Evolutionary conservation across 2,329 filamentous ascomycete genomes (phyloP).

Genomic region (Cordyceps pruinosa): DNA sequence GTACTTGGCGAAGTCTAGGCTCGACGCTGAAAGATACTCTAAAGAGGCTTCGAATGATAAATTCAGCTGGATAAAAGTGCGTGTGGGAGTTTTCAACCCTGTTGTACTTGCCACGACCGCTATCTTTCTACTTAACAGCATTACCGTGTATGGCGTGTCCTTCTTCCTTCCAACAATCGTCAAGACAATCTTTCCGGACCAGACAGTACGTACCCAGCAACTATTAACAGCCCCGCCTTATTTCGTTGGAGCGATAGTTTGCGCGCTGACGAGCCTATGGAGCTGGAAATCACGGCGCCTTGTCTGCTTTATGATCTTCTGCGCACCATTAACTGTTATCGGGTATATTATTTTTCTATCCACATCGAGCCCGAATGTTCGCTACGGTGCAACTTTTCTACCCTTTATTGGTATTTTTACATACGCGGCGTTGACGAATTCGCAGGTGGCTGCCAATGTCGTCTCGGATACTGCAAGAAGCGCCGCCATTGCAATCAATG

Average conservation of each 20-base stretch:
- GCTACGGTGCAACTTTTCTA: conserved; percentile 66
- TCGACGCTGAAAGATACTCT: no score
- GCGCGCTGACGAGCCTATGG: conserved; percentile 52
- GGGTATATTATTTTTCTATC: conserved; percentile 68
- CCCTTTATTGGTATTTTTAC: conserved; percentile 58
- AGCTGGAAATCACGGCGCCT: conserved; percentile 55
- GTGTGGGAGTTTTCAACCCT: conserved; percentile 57
- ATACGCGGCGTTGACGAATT: conserved; percentile 58
- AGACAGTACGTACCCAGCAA: conserved; percentile 53
- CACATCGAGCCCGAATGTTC: conserved; percentile 40
- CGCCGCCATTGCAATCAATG: conserved; percentile 56
- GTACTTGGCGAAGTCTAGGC: conserved; percentile 55
- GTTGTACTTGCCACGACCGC: conserved; percentile 49
- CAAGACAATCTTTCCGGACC: conserved; percentile 55
- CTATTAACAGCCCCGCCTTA: conserved; percentile 66
- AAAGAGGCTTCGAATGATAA: no score
- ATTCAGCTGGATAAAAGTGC: no score
- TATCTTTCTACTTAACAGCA: conserved; percentile 59
- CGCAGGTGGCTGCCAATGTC: conserved; percentile 62
- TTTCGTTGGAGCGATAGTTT: conserved; percentile 61
- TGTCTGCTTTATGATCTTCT: conserved; percentile 52
- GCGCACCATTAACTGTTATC: conserved; percentile 57
- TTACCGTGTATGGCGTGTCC: conserved; percentile 63
- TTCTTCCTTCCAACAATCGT: conserved; percentile 68
- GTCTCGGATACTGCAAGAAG: conserved; percentile 63